Evolutionary conservation across 1,284 basidiomycete species (phyloP).

Genomic region (Moesziomyces sp.): DNA sequence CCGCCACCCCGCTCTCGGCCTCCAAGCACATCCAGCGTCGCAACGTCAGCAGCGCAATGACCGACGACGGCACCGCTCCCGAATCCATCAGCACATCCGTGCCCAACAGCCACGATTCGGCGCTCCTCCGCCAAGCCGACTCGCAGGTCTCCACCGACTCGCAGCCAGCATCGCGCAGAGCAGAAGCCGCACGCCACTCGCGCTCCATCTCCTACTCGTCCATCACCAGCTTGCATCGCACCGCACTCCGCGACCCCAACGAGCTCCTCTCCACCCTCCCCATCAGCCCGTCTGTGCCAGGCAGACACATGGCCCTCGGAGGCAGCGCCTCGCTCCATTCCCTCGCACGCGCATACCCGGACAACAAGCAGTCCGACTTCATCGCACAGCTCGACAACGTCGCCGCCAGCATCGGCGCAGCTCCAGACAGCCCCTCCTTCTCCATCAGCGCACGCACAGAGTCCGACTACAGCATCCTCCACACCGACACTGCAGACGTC

Average conservation of each 20-base stretch:
- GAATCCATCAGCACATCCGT: constrained; percentile 22
- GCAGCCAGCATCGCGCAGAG: constrained; percentile 4
- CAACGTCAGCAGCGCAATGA: constrained; percentile 36
- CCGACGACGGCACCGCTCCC: constrained; percentile 34
- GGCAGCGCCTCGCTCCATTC: constrained; percentile 42
- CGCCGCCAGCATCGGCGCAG: constrained; percentile 29
- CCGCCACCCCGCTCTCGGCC: constrained; percentile 20
- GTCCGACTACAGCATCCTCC: constrained; percentile 42
- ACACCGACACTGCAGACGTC: constrained; percentile 18
- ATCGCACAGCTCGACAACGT: constrained; percentile 33
- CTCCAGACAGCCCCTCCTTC: constrained; percentile 47
- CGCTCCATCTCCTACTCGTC: constrained; percentile 62
- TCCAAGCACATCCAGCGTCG: constrained; percentile 28
- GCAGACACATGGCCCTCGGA: constrained; percentile 21
- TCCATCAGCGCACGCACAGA: constrained; percentile 59
- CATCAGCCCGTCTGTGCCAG: constrained; percentile 37
- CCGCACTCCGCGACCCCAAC: constrained; percentile 17
- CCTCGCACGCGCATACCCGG: constrained; percentile 32
- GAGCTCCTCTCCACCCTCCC: constrained; percentile 27
- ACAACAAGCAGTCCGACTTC: constrained; percentile 28
- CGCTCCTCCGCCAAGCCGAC: constrained; percentile 7
- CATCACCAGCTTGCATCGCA: constrained; percentile 43
- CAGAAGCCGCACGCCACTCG: constrained; percentile 45
- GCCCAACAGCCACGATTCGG: constrained; percentile 19
- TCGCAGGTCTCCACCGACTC: constrained; percentile 9